These are phyloP conservation scores for Sapria himalayana DNA, from an alignment of 345 rosid species.

Conservation along the genomic window DNA sequence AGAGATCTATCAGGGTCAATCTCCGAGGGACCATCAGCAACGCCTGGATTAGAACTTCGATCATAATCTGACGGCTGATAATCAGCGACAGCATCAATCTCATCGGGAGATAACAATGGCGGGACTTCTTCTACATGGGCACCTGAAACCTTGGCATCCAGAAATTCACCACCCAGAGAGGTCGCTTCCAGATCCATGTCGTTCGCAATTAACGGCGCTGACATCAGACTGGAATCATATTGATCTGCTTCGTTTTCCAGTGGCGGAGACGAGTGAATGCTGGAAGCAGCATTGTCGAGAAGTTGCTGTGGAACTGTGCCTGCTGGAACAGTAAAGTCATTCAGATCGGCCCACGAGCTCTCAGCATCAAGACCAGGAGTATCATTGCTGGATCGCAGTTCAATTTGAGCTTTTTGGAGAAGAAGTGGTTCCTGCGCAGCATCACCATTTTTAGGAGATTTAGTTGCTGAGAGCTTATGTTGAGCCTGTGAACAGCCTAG, in stretches of 20 bases:
- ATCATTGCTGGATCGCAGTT: slow-evolving; percentile 17
- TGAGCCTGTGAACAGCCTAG: slow-evolving; percentile 26
- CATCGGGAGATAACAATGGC: slow-evolving; percentile 25
- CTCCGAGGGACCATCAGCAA: slow-evolving; percentile 21
- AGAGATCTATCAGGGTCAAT: slow-evolving; percentile 24
- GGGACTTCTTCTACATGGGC: slow-evolving; percentile 16
- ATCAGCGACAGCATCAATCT: slow-evolving; percentile 21
- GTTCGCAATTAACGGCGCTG: slow-evolving; percentile 16
- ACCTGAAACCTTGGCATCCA: slow-evolving; percentile 25
- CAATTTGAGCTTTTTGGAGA: slow-evolving; percentile 16
- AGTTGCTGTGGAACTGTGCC: slow-evolving; percentile 12
- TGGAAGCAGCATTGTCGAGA: slow-evolving; percentile 16
- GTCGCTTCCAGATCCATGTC: slow-evolving; percentile 13
- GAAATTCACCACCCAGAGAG: slow-evolving; percentile 20
- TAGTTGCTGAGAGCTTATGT: slow-evolving; percentile 19
- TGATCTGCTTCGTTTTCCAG: slow-evolving; percentile 13
- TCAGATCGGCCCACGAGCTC: slow-evolving; percentile 20
- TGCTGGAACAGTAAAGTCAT: slow-evolving; percentile 9
- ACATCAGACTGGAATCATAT: slow-evolving; percentile 18
- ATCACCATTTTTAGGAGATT: slow-evolving; percentile 19
- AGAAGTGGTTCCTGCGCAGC: slow-evolving; percentile 14
- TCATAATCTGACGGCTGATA: slow-evolving; percentile 17
- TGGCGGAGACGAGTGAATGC: slow-evolving; percentile 14
- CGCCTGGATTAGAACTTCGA: slow-evolving; percentile 11
- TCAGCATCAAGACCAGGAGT: slow-evolving; percentile 12